Evolutionary conservation across 805 yeast species (phyloP).

Genomic region (Saturnispora ahearnii): DNA sequence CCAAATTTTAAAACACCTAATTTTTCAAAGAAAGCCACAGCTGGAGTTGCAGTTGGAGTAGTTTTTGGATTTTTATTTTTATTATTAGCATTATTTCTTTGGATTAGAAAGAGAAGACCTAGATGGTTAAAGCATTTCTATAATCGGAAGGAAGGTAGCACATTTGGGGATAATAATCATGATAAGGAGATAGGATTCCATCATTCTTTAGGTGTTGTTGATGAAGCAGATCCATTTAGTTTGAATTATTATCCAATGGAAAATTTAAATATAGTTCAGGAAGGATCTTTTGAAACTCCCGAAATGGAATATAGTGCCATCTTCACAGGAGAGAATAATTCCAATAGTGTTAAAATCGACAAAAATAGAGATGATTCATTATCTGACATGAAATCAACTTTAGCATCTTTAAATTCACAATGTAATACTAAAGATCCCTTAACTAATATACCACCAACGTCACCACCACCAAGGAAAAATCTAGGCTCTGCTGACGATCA

Average conservation of each 20-base stretch:
- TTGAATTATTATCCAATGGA: background rate
- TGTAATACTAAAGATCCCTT: background rate
- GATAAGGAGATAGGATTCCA: conserved; percentile 4
- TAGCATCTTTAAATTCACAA: conserved; percentile 6
- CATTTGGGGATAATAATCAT: background rate
- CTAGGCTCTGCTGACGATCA: conserved; percentile 3
- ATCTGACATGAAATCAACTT: conserved; percentile 13
- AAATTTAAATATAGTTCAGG: background rate
- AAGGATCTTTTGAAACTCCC: background rate
- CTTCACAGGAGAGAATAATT: background rate
- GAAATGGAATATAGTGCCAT: background rate
- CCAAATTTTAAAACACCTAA: background rate
- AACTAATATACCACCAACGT: background rate
- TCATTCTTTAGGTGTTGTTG: conserved; percentile 1
- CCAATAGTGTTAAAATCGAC: background rate
- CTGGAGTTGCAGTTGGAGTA: conserved; percentile 25
- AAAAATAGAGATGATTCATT: conserved; percentile 3
- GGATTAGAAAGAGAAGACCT: conserved; percentile 9
- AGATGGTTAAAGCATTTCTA: background rate
- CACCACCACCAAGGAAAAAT: conserved; percentile 18
- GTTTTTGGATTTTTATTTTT: conserved; percentile 16
- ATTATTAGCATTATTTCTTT: conserved; percentile 12
- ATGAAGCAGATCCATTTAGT: conserved; percentile 6
- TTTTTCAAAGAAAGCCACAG: conserved; percentile 19
- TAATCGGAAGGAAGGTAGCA: background rate